These are phyloP conservation scores for Macrotyloma uniflorum DNA, from an alignment of 306 rosid species.

Conservation along the genomic window DNA sequence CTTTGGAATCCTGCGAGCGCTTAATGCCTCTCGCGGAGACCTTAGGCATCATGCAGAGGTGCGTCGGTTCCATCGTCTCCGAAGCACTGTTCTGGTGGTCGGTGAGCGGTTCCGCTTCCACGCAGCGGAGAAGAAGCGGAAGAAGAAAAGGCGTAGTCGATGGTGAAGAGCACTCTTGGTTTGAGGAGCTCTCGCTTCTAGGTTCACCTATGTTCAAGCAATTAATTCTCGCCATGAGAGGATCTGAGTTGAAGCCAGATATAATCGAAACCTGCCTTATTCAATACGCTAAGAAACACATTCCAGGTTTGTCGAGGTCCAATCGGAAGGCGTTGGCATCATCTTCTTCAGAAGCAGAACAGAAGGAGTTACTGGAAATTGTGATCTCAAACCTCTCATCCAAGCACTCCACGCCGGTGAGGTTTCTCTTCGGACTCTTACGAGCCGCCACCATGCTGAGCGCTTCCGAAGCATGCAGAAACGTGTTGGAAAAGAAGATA, in stretches of 20 bases:
- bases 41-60: neutral
- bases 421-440: neutral
- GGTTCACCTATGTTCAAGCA: neutral
- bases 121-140: neutral
- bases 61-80: neutral
- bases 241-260: neutral
- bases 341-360: slow-evolving; percentile 1
- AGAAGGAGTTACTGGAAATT: neutral
- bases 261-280: neutral
- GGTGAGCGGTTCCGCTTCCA: neutral
- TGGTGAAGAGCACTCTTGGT: neutral
- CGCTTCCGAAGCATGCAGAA: neutral
- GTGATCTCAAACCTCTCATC: neutral
- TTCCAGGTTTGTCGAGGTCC: slow-evolving; percentile 3
- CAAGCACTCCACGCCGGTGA: neutral
- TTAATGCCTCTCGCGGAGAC: neutral
- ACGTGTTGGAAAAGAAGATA: neutral
- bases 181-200: neutral
- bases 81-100: neutral
- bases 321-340: neutral
- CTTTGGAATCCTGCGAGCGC: neutral
- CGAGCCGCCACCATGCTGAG: neutral
- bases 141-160: neutral
- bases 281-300: slow-evolving; percentile 6
- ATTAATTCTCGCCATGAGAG: slow-evolving; percentile 1